A percentile compares a stretch with the other conserved stretches of the same genome.
phyloP scores from a whole-genome alignment of 2,329 filamentous ascomycete genomes.

The Fusarium decemcellulare region DNA sequence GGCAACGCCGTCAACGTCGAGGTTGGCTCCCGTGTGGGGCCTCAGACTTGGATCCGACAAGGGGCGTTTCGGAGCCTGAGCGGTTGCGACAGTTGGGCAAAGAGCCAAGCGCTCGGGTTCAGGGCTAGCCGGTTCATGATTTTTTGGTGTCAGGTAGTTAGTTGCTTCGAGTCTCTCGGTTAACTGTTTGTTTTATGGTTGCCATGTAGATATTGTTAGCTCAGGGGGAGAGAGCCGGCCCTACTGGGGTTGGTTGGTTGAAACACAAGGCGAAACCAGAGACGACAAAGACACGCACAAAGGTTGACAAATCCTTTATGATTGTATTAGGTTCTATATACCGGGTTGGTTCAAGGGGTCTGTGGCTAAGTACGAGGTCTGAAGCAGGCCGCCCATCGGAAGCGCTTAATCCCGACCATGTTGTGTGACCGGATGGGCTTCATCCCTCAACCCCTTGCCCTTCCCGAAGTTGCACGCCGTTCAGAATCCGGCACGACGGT shows the following conservation, averaged over 20 bases:
- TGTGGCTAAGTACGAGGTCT: slow-evolving; percentile 1
- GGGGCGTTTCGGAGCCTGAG: slow-evolving; percentile 31
- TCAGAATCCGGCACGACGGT: slow-evolving; percentile 11
- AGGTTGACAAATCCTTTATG: slow-evolving; percentile 12
- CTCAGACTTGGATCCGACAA: slow-evolving; percentile 12
- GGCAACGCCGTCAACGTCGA: neutral
- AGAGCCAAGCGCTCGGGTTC: slow-evolving; percentile 11
- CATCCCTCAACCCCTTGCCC: slow-evolving; percentile 8
- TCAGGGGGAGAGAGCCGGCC: neutral
- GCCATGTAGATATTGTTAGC: slow-evolving; percentile 14
- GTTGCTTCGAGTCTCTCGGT: neutral
- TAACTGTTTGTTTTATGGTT: slow-evolving; percentile 1
- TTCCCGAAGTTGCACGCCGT: slow-evolving; percentile 13
- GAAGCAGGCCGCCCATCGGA: neutral
- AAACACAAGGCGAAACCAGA: slow-evolving; percentile 2
- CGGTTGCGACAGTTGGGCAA: slow-evolving; percentile 16
- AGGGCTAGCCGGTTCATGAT: neutral
- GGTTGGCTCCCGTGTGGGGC: slow-evolving; percentile 5
- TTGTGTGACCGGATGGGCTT: neutral
- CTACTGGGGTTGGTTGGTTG: slow-evolving; percentile 16
- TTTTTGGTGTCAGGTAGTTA: neutral
- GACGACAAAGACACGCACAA: neutral
- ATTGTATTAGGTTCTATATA: slow-evolving; percentile 35
- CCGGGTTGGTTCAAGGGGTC: slow-evolving; percentile 1
- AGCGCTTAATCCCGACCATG: neutral